phyloP scores from a whole-genome alignment of 2,329 filamentous ascomycete genomes.

The Fulvia fulva region DNA sequence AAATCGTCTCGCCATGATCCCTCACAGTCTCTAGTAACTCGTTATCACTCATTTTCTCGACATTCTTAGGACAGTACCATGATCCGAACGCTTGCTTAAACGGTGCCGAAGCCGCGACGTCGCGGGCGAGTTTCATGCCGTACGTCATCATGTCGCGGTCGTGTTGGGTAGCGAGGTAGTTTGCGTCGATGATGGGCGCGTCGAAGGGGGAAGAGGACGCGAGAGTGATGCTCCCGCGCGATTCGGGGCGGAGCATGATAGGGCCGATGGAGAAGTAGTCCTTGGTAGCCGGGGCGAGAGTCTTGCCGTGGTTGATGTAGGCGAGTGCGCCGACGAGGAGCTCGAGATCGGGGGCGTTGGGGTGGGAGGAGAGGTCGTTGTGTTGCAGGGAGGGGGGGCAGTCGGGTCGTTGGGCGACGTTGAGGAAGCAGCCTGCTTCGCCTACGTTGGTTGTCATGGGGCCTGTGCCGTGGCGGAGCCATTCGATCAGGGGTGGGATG shows the following conservation, averaged over 20 bases:
- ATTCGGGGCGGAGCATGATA: conserved; percentile 32
- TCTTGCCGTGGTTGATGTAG: conserved; percentile 16
- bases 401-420: conserved; percentile 10
- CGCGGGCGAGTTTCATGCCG: conserved; percentile 9
- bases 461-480: conserved; percentile 15
- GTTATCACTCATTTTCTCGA: conserved; percentile 8
- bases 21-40: conserved; percentile 13
- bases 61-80: conserved; percentile 13
- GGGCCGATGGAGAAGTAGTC: conserved; percentile 11
- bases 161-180: conserved; percentile 30
- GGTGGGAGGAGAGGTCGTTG: conserved; percentile 8
- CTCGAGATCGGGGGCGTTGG: conserved; percentile 14
- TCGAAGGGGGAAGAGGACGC: conserved; percentile 37
- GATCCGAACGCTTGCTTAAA: conserved; percentile 11
- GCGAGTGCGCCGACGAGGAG: conserved; percentile 13
- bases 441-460: conserved; percentile 16
- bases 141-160: conserved; percentile 19
- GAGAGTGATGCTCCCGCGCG: conserved; percentile 41
- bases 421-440: conserved; percentile 13
- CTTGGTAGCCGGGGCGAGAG: conserved; percentile 1
- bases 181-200: conserved; percentile 41
- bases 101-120: conserved; percentile 5
- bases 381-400: conserved; percentile 11
- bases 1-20: conserved; percentile 15
- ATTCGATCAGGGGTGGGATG: conserved; percentile 16